phyloP scores from a whole-genome alignment of 2,329 filamentous ascomycete genomes.

The Byssochlamys sp. region DNA sequence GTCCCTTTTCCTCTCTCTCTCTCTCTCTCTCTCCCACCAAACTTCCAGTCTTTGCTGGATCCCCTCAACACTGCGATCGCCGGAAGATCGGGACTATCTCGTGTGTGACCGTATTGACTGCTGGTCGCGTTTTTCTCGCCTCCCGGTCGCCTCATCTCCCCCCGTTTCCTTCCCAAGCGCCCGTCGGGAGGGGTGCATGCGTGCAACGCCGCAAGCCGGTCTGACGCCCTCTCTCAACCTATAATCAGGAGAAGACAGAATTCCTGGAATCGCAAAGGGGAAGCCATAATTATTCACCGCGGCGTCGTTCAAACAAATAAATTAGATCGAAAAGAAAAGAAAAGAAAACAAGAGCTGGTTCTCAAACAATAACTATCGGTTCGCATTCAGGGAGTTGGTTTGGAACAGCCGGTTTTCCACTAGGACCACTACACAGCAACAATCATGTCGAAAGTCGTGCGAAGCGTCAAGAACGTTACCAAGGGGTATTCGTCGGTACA shows the following conservation, averaged over 20 bases:
- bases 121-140: not conserved
- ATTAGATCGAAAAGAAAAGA: not conserved
- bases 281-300: not conserved
- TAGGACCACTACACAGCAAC: conserved; percentile 7
- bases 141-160: not conserved
- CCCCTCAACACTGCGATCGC: not conserved
- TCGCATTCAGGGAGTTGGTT: not conserved
- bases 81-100: not conserved
- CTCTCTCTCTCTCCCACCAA: not conserved
- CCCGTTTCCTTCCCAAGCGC: not conserved
- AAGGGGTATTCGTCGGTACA: conserved; percentile 95
- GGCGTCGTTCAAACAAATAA: not conserved
- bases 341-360: not conserved
- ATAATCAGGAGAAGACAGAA: not conserved
- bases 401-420: not conserved
- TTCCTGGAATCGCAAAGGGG: not conserved
- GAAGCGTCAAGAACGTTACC: conserved; percentile 97
- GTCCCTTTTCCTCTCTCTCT: too few relatives aligned
- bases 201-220: not conserved
- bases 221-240: not conserved
- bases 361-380: not conserved
- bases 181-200: not conserved
- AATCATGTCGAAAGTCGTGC: conserved; percentile 87
- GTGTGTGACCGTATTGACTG: not conserved
- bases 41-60: not conserved